Evolutionary conservation across 768 basidiomycete species (phyloP).

Genomic region (Macrolepiota dolichaula): DNA sequence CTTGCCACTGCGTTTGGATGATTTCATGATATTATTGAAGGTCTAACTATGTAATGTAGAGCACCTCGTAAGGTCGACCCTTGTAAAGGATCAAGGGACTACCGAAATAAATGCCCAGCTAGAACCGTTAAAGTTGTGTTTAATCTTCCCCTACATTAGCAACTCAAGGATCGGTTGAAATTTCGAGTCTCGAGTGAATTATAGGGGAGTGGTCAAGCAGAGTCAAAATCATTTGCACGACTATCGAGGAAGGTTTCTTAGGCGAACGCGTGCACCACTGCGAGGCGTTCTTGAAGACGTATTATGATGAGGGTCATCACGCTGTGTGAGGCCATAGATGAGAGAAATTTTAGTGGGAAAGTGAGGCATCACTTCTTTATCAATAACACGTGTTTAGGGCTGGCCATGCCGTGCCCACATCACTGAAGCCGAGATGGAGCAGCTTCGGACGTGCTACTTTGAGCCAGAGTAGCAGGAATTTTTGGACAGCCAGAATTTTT

Average conservation of each 20-base stretch:
- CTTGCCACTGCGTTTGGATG: too few species aligned
- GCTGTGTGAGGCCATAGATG: not conserved
- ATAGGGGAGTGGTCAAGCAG: constrained; percentile 19
- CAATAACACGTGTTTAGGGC: not conserved
- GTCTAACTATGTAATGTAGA: constrained; percentile 31
- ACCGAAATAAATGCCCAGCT: constrained; percentile 54
- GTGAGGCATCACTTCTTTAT: not conserved
- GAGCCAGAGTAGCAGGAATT: not conserved
- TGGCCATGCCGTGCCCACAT: not conserved
- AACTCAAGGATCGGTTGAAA: constrained; percentile 43
- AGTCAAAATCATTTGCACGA: not conserved
- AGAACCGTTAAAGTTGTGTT: constrained; percentile 13
- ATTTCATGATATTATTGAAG: too few species aligned
- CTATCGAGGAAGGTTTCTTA: not conserved
- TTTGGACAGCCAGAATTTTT: not conserved
- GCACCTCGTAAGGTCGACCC: constrained; percentile 61
- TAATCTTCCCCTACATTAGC: constrained; percentile 49
- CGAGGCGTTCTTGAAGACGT: not conserved
- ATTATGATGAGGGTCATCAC: not conserved
- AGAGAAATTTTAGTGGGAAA: not conserved
- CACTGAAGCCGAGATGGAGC: not conserved
- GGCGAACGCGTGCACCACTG: not conserved
- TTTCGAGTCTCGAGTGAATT: constrained; percentile 48
- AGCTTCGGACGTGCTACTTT: not conserved
- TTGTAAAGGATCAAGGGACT: constrained; percentile 31